Evolutionary conservation across 208 protist species (phyloP).

Genomic region (Tritrichomonas foetus): DNA sequence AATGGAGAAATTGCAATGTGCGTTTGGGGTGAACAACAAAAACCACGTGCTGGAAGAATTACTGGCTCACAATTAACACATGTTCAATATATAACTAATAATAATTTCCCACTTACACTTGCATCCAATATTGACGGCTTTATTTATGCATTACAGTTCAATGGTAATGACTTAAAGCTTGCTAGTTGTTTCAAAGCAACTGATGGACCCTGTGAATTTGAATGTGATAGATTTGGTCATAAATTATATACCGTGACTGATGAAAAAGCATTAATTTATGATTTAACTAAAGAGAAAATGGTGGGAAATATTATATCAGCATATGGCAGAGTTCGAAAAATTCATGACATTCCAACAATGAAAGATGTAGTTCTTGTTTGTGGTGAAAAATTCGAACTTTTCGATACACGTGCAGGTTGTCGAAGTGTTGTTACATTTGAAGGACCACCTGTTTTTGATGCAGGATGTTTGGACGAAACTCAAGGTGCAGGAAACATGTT

Average conservation of each 20-base stretch:
- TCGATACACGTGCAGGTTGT: not conserved
- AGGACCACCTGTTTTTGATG: not conserved
- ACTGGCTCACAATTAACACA: not conserved
- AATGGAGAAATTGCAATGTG: not conserved
- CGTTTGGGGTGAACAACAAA: not conserved
- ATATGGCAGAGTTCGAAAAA: not conserved
- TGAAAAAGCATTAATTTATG: not conserved
- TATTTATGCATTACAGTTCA: not conserved
- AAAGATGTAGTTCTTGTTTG: not conserved
- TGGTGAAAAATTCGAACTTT: not conserved
- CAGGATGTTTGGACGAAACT: not conserved
- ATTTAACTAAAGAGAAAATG: not conserved
- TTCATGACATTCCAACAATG: not conserved
- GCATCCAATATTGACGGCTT: not conserved
- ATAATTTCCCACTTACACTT: not conserved
- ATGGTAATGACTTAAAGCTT: not conserved
- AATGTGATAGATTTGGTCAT: not conserved
- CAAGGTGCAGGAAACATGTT: not conserved
- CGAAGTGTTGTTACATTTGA: not conserved
- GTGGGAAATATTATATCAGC: not conserved
- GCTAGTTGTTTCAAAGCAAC: not conserved
- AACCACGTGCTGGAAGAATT: not conserved
- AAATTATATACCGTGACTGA: not conserved
- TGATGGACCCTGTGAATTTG: not conserved
- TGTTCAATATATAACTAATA: slow-evolving; percentile 12